Base-by-base conservation (phyloP, 139 green algal species). In the Dunaliella primolecta region DNA sequence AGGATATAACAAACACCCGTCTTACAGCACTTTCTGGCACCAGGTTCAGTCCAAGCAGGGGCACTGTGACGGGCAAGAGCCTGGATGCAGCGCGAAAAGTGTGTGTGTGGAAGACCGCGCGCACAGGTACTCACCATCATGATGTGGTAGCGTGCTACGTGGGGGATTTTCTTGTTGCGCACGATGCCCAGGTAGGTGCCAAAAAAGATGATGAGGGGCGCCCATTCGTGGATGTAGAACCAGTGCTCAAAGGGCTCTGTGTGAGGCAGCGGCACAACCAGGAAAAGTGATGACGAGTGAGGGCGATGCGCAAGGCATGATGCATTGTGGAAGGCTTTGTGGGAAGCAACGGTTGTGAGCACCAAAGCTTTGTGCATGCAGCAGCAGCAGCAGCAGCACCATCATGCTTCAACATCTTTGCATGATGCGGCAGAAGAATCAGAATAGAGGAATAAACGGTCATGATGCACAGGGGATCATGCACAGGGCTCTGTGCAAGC, bases 151-250 rank as follows among this genome's bases (percentile, higher is more conserved):
- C 91, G 85, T 1, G 91, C 89, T 11, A 94, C 91, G 70, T 93
- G 90, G 0, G 90, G 84, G 80, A 93, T 92, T 84, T 91, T 92
- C 86, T 92, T 92, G 87, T 94, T 94, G 71, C 89, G 86, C 80
- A 94, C 91, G 33, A 94, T 92, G 37, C 91, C 91, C 64, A 94
- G 81, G 87, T 94, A 94, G 3, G 88, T 91, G n/a, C 87, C 91
- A 81, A 94, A 94, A 86, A 94, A 94, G 83, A 92, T 92, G 83
- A 94, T 91, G 31, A 94, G 89, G 11, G 91, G 91, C 0, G 91
- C 91, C 83, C 86, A 94, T 87, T 94, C 91, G 82, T 94, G 91
- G 88, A 92, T 92, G 89, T 92, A 91, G 86, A 91, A 94, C 89
- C 89, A 94, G 86, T 94, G 89, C 89, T 94, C 91, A 87, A 94